Evolutionary conservation across 2,329 filamentous ascomycete genomes (phyloP).

Genomic region (Conoideocrella luteorostrata): DNA sequence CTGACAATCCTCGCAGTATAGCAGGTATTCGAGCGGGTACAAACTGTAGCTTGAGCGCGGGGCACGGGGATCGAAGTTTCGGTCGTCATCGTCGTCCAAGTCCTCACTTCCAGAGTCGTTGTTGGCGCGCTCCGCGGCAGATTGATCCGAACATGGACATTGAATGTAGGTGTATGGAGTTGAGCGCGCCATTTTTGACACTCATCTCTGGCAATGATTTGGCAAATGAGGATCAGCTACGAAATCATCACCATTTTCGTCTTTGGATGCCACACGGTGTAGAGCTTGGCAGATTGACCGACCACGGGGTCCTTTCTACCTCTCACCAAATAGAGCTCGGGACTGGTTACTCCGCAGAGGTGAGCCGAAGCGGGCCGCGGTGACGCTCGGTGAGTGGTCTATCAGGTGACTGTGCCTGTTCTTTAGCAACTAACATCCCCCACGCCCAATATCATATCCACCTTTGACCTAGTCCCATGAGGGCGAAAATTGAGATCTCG

Average conservation of each 20-base stretch:
- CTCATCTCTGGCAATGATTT: not conserved
- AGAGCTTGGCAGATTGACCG: too few species aligned
- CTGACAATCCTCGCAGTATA: conserved; percentile 97
- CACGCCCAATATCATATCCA: too few species aligned
- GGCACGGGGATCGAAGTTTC: conserved; percentile 78
- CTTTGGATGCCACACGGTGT: too few species aligned
- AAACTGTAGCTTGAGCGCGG: conserved; percentile 85
- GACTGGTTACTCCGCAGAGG: not conserved
- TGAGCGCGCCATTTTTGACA: conserved; percentile 39
- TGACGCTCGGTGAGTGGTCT: not conserved
- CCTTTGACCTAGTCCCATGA: too few species aligned
- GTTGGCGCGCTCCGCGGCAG: conserved; percentile 26
- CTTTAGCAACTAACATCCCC: too few species aligned
- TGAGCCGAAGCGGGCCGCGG: not conserved
- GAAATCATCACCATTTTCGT: too few species aligned
- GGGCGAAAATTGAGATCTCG: too few species aligned
- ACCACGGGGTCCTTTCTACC: too few species aligned
- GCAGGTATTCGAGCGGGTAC: conserved; percentile 84
- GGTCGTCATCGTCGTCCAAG: conserved; percentile 61
- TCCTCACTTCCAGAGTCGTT: conserved; percentile 21
- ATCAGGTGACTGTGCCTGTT: conserved; percentile 6
- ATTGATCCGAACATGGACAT: conserved; percentile 54
- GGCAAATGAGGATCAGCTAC: too few species aligned
- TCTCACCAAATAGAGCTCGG: not conserved
- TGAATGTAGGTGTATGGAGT: conserved; percentile 61